Evolutionary conservation across 805 yeast species (phyloP).

Genomic region (Kluyveromyces aestuarii): DNA sequence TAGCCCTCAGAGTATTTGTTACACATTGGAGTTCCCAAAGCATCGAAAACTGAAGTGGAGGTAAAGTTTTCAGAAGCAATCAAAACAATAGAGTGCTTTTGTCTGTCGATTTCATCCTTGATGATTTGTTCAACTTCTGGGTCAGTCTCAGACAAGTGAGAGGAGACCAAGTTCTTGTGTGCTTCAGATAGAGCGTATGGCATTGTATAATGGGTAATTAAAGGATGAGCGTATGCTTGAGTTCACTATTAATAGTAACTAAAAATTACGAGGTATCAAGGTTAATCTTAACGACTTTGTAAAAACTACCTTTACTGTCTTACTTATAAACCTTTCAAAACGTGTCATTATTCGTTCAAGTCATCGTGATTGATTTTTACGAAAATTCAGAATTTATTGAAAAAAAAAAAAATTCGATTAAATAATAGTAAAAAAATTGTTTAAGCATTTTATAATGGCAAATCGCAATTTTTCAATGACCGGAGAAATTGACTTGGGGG

Average conservation of each 20-base stretch:
- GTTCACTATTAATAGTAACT: too few species aligned
- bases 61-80: slow-evolving; percentile 98
- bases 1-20: slow-evolving; percentile 99
- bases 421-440: background rate
- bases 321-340: background rate
- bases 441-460: background rate
- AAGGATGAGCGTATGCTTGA: background rate
- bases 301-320: background rate
- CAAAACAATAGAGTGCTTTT: slow-evolving; percentile 84
- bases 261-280: background rate
- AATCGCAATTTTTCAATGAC: background rate
- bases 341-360: background rate
- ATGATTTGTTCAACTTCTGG: slow-evolving; percentile 72
- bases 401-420: too few species aligned
- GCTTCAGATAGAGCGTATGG: slow-evolving; percentile 59
- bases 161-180: slow-evolving; percentile 58
- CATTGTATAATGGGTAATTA: slow-evolving; percentile 17
- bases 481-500: background rate
- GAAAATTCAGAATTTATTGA: background rate
- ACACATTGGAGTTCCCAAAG: slow-evolving; percentile 95
- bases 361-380: background rate
- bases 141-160: slow-evolving; percentile 51
- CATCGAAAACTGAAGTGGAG: slow-evolving; percentile 90
- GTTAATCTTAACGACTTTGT: too few species aligned
- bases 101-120: slow-evolving; percentile 79